Base-by-base conservation (phyloP, 2,329 filamentous ascomycete species). In the Chrysoporthe austroafricana region DNA sequence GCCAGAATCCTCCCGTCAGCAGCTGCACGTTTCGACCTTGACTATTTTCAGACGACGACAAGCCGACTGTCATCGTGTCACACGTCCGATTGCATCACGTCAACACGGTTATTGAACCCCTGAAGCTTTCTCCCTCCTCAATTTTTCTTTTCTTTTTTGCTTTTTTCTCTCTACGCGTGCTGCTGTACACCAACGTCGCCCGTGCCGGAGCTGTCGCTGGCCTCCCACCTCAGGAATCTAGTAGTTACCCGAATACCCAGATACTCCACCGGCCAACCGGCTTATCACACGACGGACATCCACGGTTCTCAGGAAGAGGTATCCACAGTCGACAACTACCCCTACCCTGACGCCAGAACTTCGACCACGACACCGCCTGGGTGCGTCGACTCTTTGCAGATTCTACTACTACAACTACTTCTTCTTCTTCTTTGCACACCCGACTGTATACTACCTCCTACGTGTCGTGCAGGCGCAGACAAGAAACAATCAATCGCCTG, bases 311-410 rank as follows among this genome's bases (percentile, higher is more conserved):
- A 26, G 57, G 57, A 43, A 44, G 14, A 44, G 36, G 57, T 42
- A 60, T 60, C 57, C 57, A 60, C 57, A 44, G 13, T 34, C 26
- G 42, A 61, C 59, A 61, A 42, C 59, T 11, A 32, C 59, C 59
- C 58, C 59, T 42, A 26, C 18, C 43, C 43, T 26, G 21, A 61
- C 43, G 48, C 26, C 59, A 46, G 21, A 61, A 61, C 43, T 34
- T 46, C 59, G 42, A 61, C 42, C 59, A n/a, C 59, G 59, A 61
- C 59, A 61, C 59, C 59, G 59, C 59, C 59, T 61, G 32, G 54
- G 32, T 48, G 59, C 26, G 14, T 61, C 42, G 7, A 32, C 32
- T 48, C 26, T 48, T 44, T 34, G 42, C 42, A 57, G 34, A 57
- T n/a, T 57, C 54, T 57, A 57, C 52, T 6, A 34, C 32, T 39